phyloP scores from a whole-genome alignment of 805 yeast genomes.

The Lachancea sp. region DNA sequence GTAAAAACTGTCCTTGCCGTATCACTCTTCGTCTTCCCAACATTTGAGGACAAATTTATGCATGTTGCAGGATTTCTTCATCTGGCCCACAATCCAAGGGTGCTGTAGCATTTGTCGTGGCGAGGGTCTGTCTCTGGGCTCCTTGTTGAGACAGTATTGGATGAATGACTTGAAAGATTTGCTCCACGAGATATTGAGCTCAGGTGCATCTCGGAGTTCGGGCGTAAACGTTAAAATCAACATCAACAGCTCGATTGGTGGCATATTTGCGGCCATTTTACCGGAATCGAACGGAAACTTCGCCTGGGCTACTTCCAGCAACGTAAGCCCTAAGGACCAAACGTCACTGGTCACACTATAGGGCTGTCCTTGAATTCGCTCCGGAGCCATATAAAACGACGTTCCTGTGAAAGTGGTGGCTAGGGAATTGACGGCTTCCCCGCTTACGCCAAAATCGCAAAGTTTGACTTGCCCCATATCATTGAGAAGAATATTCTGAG shows the following conservation, averaged over 20 bases:
- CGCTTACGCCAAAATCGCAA: slow-evolving; percentile 97
- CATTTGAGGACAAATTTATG: slow-evolving; percentile 71
- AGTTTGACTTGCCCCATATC: slow-evolving; percentile 75
- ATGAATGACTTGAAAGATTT: slow-evolving; percentile 77
- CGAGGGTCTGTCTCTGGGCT: slow-evolving; percentile 73
- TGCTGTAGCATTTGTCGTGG: slow-evolving; percentile 91
- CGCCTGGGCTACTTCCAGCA: slow-evolving; percentile 91
- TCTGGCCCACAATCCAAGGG: slow-evolving; percentile 87
- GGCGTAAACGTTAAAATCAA: slow-evolving; percentile 82
- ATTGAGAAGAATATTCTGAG: slow-evolving; percentile 83
- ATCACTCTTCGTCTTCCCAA: slow-evolving; percentile 41
- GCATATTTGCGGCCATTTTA: slow-evolving; percentile 41
- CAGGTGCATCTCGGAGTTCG: slow-evolving; percentile 67
- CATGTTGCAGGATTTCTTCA: slow-evolving; percentile 70
- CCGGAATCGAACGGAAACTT: slow-evolving; percentile 66
- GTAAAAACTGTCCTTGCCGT: too few relatives aligned
- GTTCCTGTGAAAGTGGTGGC: slow-evolving; percentile 98
- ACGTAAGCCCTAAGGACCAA: slow-evolving; percentile 91
- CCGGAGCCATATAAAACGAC: slow-evolving; percentile 98
- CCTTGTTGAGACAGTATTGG: slow-evolving; percentile 72
- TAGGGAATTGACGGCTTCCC: slow-evolving; percentile 89
- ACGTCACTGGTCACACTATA: slow-evolving; percentile 93
- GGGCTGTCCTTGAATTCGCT: slow-evolving; percentile 90
- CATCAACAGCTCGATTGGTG: slow-evolving; percentile 81
- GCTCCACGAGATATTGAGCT: slow-evolving; percentile 72